Evolutionary conservation across 192 early-diverging fungal species (phyloP), one percentile per base, ranked within the genome.

Genomic region (Backusella tarrabulga): DNA sequence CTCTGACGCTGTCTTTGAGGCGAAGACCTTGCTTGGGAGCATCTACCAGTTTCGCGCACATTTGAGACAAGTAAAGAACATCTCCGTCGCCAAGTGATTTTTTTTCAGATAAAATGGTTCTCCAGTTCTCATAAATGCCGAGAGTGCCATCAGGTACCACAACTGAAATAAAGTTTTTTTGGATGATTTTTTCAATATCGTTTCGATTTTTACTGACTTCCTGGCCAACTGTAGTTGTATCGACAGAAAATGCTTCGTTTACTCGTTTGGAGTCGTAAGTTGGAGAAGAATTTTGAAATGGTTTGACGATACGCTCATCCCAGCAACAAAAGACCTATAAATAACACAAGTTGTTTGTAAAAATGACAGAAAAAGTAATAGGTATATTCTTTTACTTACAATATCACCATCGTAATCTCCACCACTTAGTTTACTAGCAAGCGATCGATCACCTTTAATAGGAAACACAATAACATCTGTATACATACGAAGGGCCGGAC

Each of bases 401-500:
- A 74, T 76, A 82, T 95, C 94, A 34, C 94, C 94, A 78, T 95
- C 94, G 9, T 94, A 82, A 85, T 95, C 94, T 9, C 94, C 94
- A 38, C 94, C 94, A 76, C 87, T 85, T 60, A 93, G 88, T 87
- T 88, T 90, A 60, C 90, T 92, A 0, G 93, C 90, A 40, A 94
- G 79, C 36, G 89, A 88, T 7, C 92, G 84, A 3, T 85, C 60
- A 5, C 94, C 94, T 52, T 87, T 80, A 52, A 87, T 83, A 19
- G 90, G 86, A 75, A 95, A 95, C 0, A 94, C 92, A 17, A 95
- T 82, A 8, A 95, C 91, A 78, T 95, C 90, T 19, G 78, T 76
- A 32, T 91, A 80, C 68, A 90, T 77, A 17, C 68, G 73, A 34
- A 92, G 72, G 0, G 50, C 80, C 6, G 76, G 79, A 71, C 85